phyloP scores from a whole-genome alignment of 2,329 filamentous ascomycete species.

The Akanthomyces dipterigenus region DNA sequence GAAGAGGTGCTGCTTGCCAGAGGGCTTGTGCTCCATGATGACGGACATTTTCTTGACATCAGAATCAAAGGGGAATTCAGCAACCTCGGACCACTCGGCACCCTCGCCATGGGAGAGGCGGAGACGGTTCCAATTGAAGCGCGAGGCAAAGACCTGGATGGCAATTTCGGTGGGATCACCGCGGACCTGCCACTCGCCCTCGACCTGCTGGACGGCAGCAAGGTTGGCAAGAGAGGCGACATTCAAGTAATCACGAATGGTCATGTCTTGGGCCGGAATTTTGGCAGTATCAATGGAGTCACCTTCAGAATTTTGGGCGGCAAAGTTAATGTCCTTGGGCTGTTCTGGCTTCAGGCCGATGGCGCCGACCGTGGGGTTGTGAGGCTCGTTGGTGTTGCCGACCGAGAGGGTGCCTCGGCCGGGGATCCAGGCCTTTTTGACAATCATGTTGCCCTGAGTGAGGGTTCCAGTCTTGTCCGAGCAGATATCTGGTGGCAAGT shows the following conservation, averaged over 20 bases:
- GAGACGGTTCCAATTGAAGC: constrained; percentile 57
- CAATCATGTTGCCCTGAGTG: constrained; percentile 48
- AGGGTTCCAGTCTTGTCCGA: constrained; percentile 53
- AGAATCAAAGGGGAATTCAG: constrained; percentile 69
- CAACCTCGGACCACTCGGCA: constrained; percentile 49
- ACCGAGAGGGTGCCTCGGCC: constrained; percentile 40
- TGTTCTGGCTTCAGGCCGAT: constrained; percentile 32
- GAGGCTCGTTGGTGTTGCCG: constrained; percentile 44
- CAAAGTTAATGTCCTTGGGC: constrained; percentile 29
- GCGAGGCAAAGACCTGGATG: constrained; percentile 65
- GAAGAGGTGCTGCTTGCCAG: constrained; percentile 42
- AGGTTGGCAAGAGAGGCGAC: constrained; percentile 61
- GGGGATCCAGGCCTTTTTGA: constrained; percentile 46
- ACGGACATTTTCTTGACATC: constrained; percentile 73
- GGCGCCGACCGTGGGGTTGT: constrained; percentile 48
- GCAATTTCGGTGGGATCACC: constrained; percentile 64
- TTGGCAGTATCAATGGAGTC: constrained; percentile 21
- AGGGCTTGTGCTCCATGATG: constrained; percentile 45
- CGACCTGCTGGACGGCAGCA: constrained; percentile 51
- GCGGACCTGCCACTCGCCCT: constrained; percentile 52
- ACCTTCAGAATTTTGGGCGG: constrained; percentile 21
- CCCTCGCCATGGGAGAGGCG: constrained; percentile 42
- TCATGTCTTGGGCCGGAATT: constrained; percentile 37
- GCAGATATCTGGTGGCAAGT: constrained; percentile 37
- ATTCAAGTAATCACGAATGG: constrained; percentile 51